Conservation (phyloP, 1,284 basidiomycete species). For the Naganishia albida region DNA sequence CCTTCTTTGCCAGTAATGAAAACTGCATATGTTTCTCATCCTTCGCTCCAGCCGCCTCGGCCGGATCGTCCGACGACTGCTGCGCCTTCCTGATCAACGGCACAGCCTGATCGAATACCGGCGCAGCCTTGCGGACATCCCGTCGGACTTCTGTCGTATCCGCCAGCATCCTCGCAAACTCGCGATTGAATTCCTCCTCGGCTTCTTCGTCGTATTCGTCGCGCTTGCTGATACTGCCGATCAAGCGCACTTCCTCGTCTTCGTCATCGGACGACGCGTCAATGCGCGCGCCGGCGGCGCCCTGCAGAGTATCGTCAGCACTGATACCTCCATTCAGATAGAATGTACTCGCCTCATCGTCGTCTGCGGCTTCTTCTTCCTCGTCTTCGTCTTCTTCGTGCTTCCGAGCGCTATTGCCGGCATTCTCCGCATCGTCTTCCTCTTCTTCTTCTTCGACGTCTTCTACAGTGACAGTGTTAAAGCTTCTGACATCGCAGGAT, state of each 20-base stretch:
- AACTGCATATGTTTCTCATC: slow-evolving; percentile 73
- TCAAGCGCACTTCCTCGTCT: slow-evolving; percentile 37
- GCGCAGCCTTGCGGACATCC: slow-evolving; percentile 76
- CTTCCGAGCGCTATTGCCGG: slow-evolving; percentile 59
- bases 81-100: slow-evolving; percentile 60
- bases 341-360: slow-evolving; percentile 31
- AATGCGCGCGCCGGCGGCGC: slow-evolving; percentile 36
- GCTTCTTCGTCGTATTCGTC: slow-evolving; percentile 68
- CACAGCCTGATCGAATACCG: slow-evolving; percentile 82
- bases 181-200: slow-evolving; percentile 89
- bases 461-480: slow-evolving; percentile 1
- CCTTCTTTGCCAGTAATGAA: slow-evolving; percentile 87
- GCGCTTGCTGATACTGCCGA: slow-evolving; percentile 38
- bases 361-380: slow-evolving; percentile 38
- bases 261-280: slow-evolving; percentile 36
- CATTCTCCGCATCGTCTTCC: slow-evolving; percentile 64
- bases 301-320: slow-evolving; percentile 24
- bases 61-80: slow-evolving; percentile 48
- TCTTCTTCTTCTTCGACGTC: slow-evolving; percentile 41
- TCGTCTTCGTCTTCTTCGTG: slow-evolving; percentile 64
- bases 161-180: slow-evolving; percentile 91
- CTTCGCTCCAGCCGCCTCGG: slow-evolving; percentile 48
- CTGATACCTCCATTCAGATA: too few relatives aligned
- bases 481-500: not conserved
- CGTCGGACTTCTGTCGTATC: slow-evolving; percentile 79